phyloP scores from a whole-genome alignment of 179 eudicot species.

The Silene noctiflora region DNA sequence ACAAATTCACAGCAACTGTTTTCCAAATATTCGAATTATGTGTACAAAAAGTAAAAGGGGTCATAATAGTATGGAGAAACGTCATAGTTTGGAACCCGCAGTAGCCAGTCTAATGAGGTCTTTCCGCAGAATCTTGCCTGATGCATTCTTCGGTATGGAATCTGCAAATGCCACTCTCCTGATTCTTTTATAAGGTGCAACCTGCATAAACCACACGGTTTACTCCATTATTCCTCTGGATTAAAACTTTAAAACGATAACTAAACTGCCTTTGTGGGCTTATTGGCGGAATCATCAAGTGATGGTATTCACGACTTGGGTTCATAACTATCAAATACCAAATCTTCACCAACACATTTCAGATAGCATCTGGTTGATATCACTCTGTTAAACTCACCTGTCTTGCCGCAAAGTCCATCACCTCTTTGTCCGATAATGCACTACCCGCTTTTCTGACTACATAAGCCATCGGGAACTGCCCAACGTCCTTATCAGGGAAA shows the following conservation, averaged over 20 bases:
- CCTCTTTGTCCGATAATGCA: slow-evolving; percentile 44
- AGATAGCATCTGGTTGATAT: not conserved
- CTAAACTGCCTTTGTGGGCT: not conserved
- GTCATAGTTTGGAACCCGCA: slow-evolving; percentile 59
- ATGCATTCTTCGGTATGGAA: slow-evolving; percentile 84
- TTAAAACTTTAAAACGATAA: not conserved
- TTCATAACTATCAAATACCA: not conserved
- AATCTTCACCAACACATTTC: too few species aligned
- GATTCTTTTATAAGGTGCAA: slow-evolving; percentile 88
- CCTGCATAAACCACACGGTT: slow-evolving; percentile 37
- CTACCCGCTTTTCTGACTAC: slow-evolving; percentile 69
- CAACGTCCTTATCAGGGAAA: slow-evolving; percentile 80
- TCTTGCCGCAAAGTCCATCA: slow-evolving; percentile 76
- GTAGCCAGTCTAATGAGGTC: slow-evolving; percentile 77
- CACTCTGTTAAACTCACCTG: slow-evolving; percentile 46
- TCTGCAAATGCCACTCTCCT: slow-evolving; percentile 66
- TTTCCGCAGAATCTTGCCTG: slow-evolving; percentile 88
- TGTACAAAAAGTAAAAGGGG: not conserved
- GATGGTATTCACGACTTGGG: not conserved
- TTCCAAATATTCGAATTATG: not conserved
- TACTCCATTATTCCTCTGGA: not conserved
- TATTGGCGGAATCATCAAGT: not conserved
- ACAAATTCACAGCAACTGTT: not conserved
- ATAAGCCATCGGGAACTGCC: slow-evolving; percentile 94
- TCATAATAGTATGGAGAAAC: not conserved